Percentiles rank a stretch among this genome's conserved stretches.
These are phyloP conservation scores for Leishmania major DNA, from an alignment of 208 protist genomes.

Conservation along the genomic window DNA sequence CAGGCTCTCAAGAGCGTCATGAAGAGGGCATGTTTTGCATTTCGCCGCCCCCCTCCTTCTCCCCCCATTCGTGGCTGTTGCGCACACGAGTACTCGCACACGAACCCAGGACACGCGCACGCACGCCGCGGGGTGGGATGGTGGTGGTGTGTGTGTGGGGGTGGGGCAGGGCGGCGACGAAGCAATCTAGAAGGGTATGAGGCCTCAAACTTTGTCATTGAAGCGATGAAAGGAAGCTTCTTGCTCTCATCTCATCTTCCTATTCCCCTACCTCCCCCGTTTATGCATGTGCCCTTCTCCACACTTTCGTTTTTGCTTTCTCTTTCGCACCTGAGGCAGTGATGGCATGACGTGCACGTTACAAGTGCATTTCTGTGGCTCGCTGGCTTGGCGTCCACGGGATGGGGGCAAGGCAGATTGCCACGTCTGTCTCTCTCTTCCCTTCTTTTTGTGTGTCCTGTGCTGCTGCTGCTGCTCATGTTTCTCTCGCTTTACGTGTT, in stretches of 20 bases:
- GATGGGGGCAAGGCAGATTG: neutral
- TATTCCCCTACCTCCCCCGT: neutral
- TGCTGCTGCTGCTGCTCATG: neutral
- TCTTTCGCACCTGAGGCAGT: neutral
- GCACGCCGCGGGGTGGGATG: neutral
- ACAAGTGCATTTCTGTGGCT: neutral
- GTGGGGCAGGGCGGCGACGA: neutral
- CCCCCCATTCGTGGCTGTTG: neutral
- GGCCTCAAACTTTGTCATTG: neutral
- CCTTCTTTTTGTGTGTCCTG: neutral
- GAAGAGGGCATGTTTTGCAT: neutral
- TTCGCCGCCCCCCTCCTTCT: neutral
- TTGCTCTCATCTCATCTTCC: neutral
- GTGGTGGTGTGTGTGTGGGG: too few species aligned
- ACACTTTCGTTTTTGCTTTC: neutral
- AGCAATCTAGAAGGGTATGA: neutral
- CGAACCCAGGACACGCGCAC: neutral
- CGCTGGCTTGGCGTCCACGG: neutral
- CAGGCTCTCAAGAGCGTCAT: neutral
- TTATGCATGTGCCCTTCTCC: neutral
- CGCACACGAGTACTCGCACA: neutral
- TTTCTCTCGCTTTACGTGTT: neutral
- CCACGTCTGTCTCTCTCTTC: neutral
- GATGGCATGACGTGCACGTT: neutral
- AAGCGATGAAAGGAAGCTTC: neutral